phyloP scores from a whole-genome alignment of 1,139 yeast genomes.

The Blastobotrys raffinosifermentans region DNA sequence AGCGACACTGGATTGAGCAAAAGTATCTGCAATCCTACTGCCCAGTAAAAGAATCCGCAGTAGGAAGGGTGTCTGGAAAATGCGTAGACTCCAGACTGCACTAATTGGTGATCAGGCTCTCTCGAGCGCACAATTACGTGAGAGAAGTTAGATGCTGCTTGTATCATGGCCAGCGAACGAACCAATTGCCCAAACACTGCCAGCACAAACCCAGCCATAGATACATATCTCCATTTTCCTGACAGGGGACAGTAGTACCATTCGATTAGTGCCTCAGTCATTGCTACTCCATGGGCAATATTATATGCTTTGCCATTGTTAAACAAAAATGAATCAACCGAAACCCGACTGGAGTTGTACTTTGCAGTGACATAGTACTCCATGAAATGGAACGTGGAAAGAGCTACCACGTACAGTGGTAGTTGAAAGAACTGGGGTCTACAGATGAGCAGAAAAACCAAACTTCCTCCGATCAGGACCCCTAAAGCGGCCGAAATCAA shows the following conservation, averaged over 20 bases:
- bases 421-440: conserved; percentile 29
- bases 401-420: conserved; percentile 46
- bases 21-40: conserved; percentile 72
- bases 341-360: conserved; percentile 61
- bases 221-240: conserved; percentile 17
- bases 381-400: conserved; percentile 66
- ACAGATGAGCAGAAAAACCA: conserved; percentile 2
- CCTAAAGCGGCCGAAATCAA: conserved; percentile 36
- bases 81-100: conserved; percentile 68
- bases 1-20: conserved; percentile 57
- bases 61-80: conserved; percentile 79
- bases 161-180: conserved; percentile 75
- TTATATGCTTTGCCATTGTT: conserved; percentile 63
- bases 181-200: conserved; percentile 56
- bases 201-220: conserved; percentile 42
- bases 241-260: conserved; percentile 33
- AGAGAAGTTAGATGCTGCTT: conserved; percentile 83
- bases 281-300: conserved; percentile 54
- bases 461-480: conserved; percentile 13
- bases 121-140: conserved; percentile 63
- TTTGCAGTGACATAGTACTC: conserved; percentile 77
- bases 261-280: conserved; percentile 39
- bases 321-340: conserved; percentile 69
- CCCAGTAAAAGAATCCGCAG: conserved; percentile 92
- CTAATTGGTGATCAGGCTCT: conserved; percentile 52